Conservation (phyloP, 108 stramenopile genomes). For the Cyclotella baltica region DNA sequence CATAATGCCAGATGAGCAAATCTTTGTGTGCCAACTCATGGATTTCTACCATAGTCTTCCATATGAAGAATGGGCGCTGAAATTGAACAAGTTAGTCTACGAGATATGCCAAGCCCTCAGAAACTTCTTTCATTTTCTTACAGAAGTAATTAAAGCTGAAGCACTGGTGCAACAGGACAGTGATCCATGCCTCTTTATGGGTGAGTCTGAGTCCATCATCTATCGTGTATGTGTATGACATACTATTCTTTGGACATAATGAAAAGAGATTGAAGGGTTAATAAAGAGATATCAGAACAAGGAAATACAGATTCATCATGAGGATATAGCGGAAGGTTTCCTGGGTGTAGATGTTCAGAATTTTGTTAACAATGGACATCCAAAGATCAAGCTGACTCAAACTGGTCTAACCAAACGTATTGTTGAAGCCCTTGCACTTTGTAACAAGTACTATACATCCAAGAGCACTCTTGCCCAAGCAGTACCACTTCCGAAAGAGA, state of each 20-base stretch:
- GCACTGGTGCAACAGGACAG: no score
- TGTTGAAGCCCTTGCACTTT: constrained; percentile 32
- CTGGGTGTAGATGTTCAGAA: constrained; percentile 54
- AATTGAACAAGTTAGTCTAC: constrained; percentile 51
- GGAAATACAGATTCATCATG: background rate
- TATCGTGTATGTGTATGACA: no score
- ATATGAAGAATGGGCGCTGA: constrained; percentile 29
- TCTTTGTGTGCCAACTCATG: constrained; percentile 51
- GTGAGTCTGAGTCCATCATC: no score
- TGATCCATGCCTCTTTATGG: no score
- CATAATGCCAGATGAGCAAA: constrained; percentile 34
- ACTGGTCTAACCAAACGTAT: constrained; percentile 43
- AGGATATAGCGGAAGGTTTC: constrained; percentile 23
- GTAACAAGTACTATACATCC: background rate
- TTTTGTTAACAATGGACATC: constrained; percentile 17
- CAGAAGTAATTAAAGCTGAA: constrained; percentile 1
- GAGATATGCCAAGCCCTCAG: constrained; percentile 22
- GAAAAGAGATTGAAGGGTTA: background rate
- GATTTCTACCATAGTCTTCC: constrained; percentile 19
- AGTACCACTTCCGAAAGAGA: constrained; percentile 27
- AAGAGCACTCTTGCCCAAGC: background rate
- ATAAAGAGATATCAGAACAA: background rate
- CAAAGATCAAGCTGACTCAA: constrained; percentile 46
- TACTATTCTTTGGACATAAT: background rate
- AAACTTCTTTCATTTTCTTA: no score